Evolutionary conservation across 495 filamentous ascomycete genomes (phyloP).

Genomic region (Neurospora sublineolata): DNA sequence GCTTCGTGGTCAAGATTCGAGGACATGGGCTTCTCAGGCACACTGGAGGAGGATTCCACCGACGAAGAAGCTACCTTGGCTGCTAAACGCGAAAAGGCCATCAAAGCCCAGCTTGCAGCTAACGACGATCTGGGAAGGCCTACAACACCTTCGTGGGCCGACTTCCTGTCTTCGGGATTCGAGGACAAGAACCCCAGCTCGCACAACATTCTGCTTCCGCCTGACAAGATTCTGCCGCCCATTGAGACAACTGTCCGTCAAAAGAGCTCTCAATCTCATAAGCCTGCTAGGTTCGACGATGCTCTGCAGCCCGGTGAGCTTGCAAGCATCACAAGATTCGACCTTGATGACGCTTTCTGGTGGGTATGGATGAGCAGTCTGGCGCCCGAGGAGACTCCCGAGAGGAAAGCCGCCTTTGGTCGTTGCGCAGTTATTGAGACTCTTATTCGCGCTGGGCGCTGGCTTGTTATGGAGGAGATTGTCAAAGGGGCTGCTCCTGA

Average conservation of each 20-base stretch:
- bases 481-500: slow-evolving; percentile 85
- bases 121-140: slow-evolving; percentile 59
- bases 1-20: slow-evolving; percentile 95
- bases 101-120: slow-evolving; percentile 29
- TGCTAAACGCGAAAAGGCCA: slow-evolving; percentile 10
- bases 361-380: slow-evolving; percentile 99
- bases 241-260: slow-evolving; percentile 60
- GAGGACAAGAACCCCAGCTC: slow-evolving; percentile 52
- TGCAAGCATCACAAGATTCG: slow-evolving; percentile 74
- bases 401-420: slow-evolving; percentile 86
- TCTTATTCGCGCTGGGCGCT: slow-evolving; percentile 63
- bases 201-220: slow-evolving; percentile 61
- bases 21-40: slow-evolving; percentile 78
- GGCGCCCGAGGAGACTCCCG: slow-evolving; percentile 68
- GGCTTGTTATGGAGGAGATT: slow-evolving; percentile 94
- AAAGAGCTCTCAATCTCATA: slow-evolving; percentile 81
- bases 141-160: slow-evolving; percentile 94
- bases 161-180: slow-evolving; percentile 91
- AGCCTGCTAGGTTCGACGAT: slow-evolving; percentile 49
- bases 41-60: slow-evolving; percentile 58
- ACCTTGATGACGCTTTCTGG: slow-evolving; percentile 95
- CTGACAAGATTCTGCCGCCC: slow-evolving; percentile 83
- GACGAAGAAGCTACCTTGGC: slow-evolving; percentile 43
- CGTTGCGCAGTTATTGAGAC: slow-evolving; percentile 90
- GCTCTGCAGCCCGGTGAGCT: slow-evolving; percentile 83